Base-by-base conservation (phyloP, 129 eudicot genomes). In the Ambrosia artemisiifolia region DNA sequence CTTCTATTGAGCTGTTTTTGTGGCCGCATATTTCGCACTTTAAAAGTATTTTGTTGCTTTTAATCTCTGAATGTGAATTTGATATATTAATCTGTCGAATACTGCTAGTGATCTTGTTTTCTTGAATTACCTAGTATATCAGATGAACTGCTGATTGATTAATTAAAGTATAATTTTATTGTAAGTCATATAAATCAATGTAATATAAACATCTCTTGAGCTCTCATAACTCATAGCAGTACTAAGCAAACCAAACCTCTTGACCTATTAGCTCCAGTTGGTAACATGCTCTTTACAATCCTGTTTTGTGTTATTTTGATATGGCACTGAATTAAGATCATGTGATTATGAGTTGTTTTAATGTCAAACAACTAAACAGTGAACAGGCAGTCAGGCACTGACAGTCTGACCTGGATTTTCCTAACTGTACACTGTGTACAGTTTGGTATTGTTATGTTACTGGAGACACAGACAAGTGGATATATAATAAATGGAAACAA, bases 71-170 rank as follows among this genome's bases (percentile, higher is more conserved):
- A 66, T 62, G 42, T 55, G 51, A 56, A 33, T 7, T 16, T 57
- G 61, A 16, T 75, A 56, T 47, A 71, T 35, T 44, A 51, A 77
- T 49, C 35, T 48, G 71, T 77, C 75, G 7, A 18, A 20, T 55
- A 10, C 20, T 59, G 75, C 30, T 38, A 35, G 40, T 13, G 43
- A 50, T 6, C 65, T 28, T 33, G 53, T 40, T 65, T 14, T 43
- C 72, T 40, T 76, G 24, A 43, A 20, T 46, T 57, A 34, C 61
- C 14, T 59, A 16, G 7, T 8, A 18, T 18, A n/a, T 67, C 7
- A 44, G 19, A 44, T 59, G 67, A 48, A 63, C 70, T 49, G 53
- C 24, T 73, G 20, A 49, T 16, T 48, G 63, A 34, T 43, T 63
- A 48, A 34, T 48, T 3, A 12, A 62, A 63, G 63, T 62, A 34